Evolutionary conservation across 805 yeast species (phyloP).

Genomic region (Yamadazyma phyllophila): DNA sequence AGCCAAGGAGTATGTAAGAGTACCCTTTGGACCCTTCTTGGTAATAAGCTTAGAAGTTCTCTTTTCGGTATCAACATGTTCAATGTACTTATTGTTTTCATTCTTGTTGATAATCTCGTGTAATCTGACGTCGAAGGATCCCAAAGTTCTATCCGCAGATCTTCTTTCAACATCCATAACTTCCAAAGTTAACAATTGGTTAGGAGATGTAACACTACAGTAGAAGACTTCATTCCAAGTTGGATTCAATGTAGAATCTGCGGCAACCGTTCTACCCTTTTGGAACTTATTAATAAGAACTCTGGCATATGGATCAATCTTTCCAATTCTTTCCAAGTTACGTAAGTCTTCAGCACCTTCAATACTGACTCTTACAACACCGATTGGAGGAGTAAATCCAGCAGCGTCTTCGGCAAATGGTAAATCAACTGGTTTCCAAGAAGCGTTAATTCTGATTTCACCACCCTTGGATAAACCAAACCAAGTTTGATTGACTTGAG

Average conservation of each 20-base stretch:
- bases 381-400: slow-evolving; percentile 93
- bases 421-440: slow-evolving; percentile 83
- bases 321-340: slow-evolving; percentile 86
- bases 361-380: slow-evolving; percentile 75
- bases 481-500: slow-evolving; percentile 78
- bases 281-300: slow-evolving; percentile 73
- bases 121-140: slow-evolving; percentile 71
- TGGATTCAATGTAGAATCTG: slow-evolving; percentile 70
- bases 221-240: slow-evolving; percentile 82
- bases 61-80: slow-evolving; percentile 52
- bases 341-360: slow-evolving; percentile 70
- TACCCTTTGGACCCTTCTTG: slow-evolving; percentile 83
- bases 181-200: slow-evolving; percentile 80
- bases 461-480: slow-evolving; percentile 73
- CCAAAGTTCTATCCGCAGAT: slow-evolving; percentile 83
- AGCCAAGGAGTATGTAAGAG: slow-evolving; percentile 65
- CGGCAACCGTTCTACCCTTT: slow-evolving; percentile 72
- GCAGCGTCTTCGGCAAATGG: slow-evolving; percentile 52
- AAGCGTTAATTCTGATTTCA: slow-evolving; percentile 63
- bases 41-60: slow-evolving; percentile 63
- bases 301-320: slow-evolving; percentile 87
- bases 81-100: slow-evolving; percentile 61
- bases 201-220: slow-evolving; percentile 76
- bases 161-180: slow-evolving; percentile 86
- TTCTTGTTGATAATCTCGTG: slow-evolving; percentile 65